Conservation (phyloP, 805 yeast genomes). For the Sugiyamaella lignohabitans region DNA sequence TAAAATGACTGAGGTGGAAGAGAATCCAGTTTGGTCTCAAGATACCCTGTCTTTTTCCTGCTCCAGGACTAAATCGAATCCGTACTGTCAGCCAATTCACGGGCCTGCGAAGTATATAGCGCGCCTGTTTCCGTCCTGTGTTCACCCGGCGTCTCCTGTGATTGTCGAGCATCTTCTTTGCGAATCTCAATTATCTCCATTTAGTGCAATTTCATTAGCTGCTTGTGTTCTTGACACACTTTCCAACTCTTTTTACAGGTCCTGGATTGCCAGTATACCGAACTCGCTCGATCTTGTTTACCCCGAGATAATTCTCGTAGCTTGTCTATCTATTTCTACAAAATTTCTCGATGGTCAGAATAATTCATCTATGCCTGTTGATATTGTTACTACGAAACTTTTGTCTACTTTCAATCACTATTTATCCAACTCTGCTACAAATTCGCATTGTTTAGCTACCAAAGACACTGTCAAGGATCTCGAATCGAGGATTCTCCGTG, state of each 20-base stretch:
- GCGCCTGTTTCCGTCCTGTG: slow-evolving; percentile 8
- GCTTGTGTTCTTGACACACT: slow-evolving; percentile 14
- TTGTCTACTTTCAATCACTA: neutral
- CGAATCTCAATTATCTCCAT: slow-evolving; percentile 3
- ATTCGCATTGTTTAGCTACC: neutral
- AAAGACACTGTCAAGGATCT: slow-evolving; percentile 5
- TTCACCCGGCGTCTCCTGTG: slow-evolving; percentile 6
- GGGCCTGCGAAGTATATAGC: slow-evolving; percentile 9
- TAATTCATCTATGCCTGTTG: slow-evolving; percentile 1
- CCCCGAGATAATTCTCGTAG: slow-evolving; percentile 15
- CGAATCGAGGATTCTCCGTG: slow-evolving; percentile 11
- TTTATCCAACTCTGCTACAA: neutral
- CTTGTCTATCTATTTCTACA: slow-evolving; percentile 11
- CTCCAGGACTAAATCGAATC: neutral
- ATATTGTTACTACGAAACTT: no score
- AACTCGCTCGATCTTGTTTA: slow-evolving; percentile 7
- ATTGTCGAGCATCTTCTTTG: slow-evolving; percentile 6
- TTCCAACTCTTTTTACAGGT: slow-evolving; percentile 13
- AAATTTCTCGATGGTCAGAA: slow-evolving; percentile 12
- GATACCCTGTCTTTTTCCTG: no score
- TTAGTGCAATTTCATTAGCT: slow-evolving; percentile 4
- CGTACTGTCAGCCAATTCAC: neutral
- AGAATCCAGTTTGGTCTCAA: no score
- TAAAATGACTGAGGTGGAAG: no score
- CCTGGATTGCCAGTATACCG: slow-evolving; percentile 15